Base-by-base conservation (phyloP, 331 rosid genomes). In the Arachis monticola region DNA sequence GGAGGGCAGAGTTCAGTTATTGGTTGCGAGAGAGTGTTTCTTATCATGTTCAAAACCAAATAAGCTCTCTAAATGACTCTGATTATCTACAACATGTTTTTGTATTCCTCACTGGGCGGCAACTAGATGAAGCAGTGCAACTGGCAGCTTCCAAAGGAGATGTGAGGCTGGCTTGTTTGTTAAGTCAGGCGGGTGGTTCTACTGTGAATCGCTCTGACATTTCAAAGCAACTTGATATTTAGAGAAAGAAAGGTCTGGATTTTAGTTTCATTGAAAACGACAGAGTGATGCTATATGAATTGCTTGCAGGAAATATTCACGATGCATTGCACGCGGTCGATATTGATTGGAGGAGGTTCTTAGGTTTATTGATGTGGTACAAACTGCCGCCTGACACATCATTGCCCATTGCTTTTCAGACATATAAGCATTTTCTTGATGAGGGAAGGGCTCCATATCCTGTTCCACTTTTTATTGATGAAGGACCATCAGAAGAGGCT, bases 1-100 rank as follows among this genome's bases (percentile, higher is more conserved):
- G 96, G 75, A 92, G 99, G 88, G 99, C 99, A 60, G 97, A 90
- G 85, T 94, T 92, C 77, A 92, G 97, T 81, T 88, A 85, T 81
- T 94, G 99, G 99, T 75, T 94, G 88, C 96, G 92, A 74, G 99
- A 92, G 85, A 88, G 96, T 85, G 97, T 94, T 59, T 79, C 87
- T 52, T 81, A 87, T 81, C 93, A 84, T 75, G 91, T 94, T 76
- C 97, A 94, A 83, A 87, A 88, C 73, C 88, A 88, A 69, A 77
- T 87, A 72, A 86, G 90, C 85, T 90, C 93, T 67, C 83, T 90
- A 70, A 70, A 88, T 62, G 96, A 88, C 73, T 84, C 93, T 67
- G 76, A 77, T 75, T 90, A 94, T 85, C 85, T 94, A 47, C 89
- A 88, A 58, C 91, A 89, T 71, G 80, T 92, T 73, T 86, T 92